phyloP scores from a whole-genome alignment of 2,329 filamentous ascomycete species.

The Plectosphaerella cucumerina region DNA sequence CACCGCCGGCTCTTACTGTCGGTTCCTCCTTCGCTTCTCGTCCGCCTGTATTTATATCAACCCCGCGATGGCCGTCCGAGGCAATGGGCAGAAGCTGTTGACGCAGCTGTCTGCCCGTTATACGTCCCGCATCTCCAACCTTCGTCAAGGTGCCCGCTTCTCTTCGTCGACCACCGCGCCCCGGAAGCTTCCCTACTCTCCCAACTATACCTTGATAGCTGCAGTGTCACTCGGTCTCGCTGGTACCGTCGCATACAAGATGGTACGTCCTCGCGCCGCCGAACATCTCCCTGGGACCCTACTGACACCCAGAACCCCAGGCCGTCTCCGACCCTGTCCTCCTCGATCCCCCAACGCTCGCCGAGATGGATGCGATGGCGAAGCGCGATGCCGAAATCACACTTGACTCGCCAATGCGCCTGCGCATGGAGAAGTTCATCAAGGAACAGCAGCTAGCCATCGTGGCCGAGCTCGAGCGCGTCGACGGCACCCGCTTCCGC shows the following conservation, averaged over 20 bases:
- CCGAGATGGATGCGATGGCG: constrained; percentile 75
- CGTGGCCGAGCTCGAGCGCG: constrained; percentile 72
- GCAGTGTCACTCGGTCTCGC: constrained; percentile 45
- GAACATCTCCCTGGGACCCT: constrained; percentile 3
- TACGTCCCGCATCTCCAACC: constrained; percentile 7
- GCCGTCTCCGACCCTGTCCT: constrained; percentile 35
- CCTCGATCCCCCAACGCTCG: constrained; percentile 67
- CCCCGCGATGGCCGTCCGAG: neutral
- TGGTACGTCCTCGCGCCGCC: constrained; percentile 37
- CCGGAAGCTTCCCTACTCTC: constrained; percentile 5
- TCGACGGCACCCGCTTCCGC: constrained; percentile 80
- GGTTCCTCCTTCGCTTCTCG: neutral
- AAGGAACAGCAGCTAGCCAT: constrained; percentile 89
- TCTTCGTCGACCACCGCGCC: constrained; percentile 10
- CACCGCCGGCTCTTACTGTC: neutral
- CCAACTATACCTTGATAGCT: constrained; percentile 17
- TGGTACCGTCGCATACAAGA: constrained; percentile 52
- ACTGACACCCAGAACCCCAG: constrained; percentile 20
- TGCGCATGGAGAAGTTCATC: constrained; percentile 96
- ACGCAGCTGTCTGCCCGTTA: constrained; percentile 2
- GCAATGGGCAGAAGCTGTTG: constrained; percentile 3
- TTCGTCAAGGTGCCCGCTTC: constrained; percentile 8
- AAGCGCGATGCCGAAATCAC: constrained; percentile 76
- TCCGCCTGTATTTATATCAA: constrained; percentile 1
- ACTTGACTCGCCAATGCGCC: constrained; percentile 83